Base-by-base conservation (phyloP, 129 eudicot species). In the Chrysanthemum lavandulifolium region DNA sequence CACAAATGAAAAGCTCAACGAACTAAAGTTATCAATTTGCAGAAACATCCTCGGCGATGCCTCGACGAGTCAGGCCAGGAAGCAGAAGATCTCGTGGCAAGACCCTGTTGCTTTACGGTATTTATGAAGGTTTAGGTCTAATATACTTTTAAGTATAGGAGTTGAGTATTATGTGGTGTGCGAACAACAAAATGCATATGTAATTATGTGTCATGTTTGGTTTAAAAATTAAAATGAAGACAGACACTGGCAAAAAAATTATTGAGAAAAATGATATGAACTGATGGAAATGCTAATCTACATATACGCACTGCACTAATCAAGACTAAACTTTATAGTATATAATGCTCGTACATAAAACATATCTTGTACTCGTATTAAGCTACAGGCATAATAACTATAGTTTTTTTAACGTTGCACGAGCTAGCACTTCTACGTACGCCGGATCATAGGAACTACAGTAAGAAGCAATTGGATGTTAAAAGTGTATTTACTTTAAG, bases 41-140 rank as follows among this genome's bases (percentile, higher is more conserved):
- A 76, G 89, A 61, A 83, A 85, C 63, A 56, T 74, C 1, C 83
- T 89, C 47, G 7, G 58, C 6, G 87, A 87, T 31, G 83, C 83
- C 0, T 76, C 90, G 7, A 82, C 88, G 3, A 76, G 78, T 60
- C 83, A 85, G 18, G 82, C 64, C 8, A 88, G 83, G 73, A 90
- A 90, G 76, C 71, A 87, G 76, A 85, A 87, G 73, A 83, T 90
- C 36, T 83, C 89, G 27, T 90, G 97, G 97, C 68, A 63, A 63
- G 50, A 64, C 43, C 68, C 27, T 14, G 51, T 64, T 33, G 68
- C 8, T 83, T 73, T 90, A 81, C 76, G 83, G 94, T 90, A 40
- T 40, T 40, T 40, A 67, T 90, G 81, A 88, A 77, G 50, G 13
- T 64, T 36, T 64, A 64, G 68, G 23, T 14, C 29, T 36, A 27